Conservation (phyloP, 2,329 filamentous ascomycete genomes). For the Cercospora berteroae region DNA sequence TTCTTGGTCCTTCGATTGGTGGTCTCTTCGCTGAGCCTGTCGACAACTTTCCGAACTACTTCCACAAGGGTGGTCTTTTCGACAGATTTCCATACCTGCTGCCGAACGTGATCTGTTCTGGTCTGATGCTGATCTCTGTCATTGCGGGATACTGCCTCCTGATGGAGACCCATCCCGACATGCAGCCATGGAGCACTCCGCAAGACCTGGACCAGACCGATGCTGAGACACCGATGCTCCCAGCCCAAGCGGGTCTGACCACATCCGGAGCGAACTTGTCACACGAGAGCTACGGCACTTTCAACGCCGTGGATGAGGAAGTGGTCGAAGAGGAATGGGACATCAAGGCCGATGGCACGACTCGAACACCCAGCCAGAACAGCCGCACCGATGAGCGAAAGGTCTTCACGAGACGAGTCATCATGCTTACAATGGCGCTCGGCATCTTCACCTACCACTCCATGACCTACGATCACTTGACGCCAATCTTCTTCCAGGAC, state of each 20-base stretch:
- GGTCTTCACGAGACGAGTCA: conserved; percentile 62
- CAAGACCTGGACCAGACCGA: conserved; percentile 42
- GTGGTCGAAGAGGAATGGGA: conserved; percentile 54
- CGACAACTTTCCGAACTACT: conserved; percentile 67
- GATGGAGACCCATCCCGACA: conserved; percentile 84
- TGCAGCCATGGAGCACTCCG: conserved; percentile 56
- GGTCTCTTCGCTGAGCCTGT: conserved; percentile 80
- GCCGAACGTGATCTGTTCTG: conserved; percentile 81
- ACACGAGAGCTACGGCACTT: conserved; percentile 58
- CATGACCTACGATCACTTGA: conserved; percentile 89
- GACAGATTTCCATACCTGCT: conserved; percentile 80
- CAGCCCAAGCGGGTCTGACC: conserved; percentile 63
- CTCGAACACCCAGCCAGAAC: conserved; percentile 35
- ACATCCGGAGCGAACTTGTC: conserved; percentile 71
- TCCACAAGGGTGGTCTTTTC: conserved; percentile 69
- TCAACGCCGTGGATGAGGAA: conserved; percentile 50
- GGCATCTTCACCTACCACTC: conserved; percentile 92
- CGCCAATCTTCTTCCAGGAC: conserved; percentile 92
- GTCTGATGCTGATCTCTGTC: conserved; percentile 74
- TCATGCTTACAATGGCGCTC: conserved; percentile 75
- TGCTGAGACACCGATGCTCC: conserved; percentile 71
- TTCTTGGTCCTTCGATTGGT: conserved; percentile 83
- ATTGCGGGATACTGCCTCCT: conserved; percentile 76
- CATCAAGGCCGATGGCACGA: conserved; percentile 49
- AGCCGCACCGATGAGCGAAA: conserved; percentile 38